Conservation (phyloP, 2,329 filamentous ascomycete genomes). For the Aspergillus brasiliensis region DNA sequence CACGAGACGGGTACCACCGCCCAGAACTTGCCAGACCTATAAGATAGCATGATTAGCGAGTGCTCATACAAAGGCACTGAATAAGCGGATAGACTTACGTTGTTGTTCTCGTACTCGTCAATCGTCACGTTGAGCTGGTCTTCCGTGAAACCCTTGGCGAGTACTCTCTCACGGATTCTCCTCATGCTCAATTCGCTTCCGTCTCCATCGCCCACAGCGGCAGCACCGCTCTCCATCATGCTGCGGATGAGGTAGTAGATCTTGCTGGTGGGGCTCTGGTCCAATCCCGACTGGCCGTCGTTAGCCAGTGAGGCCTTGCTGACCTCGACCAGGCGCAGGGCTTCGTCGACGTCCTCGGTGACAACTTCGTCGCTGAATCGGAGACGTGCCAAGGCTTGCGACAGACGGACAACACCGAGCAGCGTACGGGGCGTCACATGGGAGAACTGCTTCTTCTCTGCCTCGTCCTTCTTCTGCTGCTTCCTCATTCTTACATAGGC, state of each 20-base stretch:
- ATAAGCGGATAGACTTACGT: constrained; percentile 66
- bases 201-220: constrained; percentile 72
- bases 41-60: constrained; percentile 41
- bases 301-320: constrained; percentile 87
- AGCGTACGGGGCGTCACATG: constrained; percentile 94
- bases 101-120: constrained; percentile 82
- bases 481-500: constrained; percentile 95
- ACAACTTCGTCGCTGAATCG: constrained; percentile 84
- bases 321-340: constrained; percentile 84
- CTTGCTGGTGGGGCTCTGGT: constrained; percentile 79
- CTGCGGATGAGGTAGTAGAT: constrained; percentile 94
- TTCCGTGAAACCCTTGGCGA: constrained; percentile 95
- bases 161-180: constrained; percentile 84
- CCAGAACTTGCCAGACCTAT: constrained; percentile 77
- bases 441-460: constrained; percentile 86
- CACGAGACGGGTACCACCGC: constrained; percentile 68
- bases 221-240: constrained; percentile 81
- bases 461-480: constrained; percentile 87
- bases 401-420: constrained; percentile 86
- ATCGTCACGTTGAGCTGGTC: constrained; percentile 86
- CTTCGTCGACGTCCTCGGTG: constrained; percentile 93
- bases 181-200: constrained; percentile 80
- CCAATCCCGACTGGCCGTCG: constrained; percentile 64
- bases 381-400: constrained; percentile 88
- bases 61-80: neutral